Evolutionary conservation across 306 rosid genomes (phyloP).

Genomic region (Lathyrus tuberosus): DNA sequence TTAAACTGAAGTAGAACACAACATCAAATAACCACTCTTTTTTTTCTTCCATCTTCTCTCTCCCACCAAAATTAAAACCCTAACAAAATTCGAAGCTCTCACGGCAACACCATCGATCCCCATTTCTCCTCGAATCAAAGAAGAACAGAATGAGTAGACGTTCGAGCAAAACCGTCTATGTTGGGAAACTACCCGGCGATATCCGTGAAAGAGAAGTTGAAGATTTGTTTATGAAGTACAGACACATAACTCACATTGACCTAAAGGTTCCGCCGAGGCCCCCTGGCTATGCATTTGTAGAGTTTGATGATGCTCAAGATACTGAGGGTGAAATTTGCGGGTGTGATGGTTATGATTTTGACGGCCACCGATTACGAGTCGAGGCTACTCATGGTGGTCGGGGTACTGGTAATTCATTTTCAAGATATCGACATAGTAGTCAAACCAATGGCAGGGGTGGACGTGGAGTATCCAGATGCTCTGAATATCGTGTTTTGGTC

Average conservation of each 20-base stretch:
- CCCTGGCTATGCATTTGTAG: too few relatives aligned
- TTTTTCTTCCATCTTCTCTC: too few relatives aligned
- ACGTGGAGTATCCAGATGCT: conserved; percentile 88
- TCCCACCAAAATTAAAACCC: conserved; percentile 41
- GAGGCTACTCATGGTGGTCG: conserved; percentile 98
- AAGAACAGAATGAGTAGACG: conserved; percentile 81
- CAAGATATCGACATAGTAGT: conserved; percentile 76
- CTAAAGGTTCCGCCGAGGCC: conserved; percentile 99
- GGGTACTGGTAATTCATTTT: conserved; percentile 72
- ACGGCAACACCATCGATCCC: conserved; percentile 32
- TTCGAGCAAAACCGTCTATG: conserved; percentile 87
- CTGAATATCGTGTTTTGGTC: conserved; percentile 88
- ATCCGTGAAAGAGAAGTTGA: conserved; percentile 99
- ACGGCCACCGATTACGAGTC: conserved; percentile 94
- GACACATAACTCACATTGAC: conserved; percentile 87
- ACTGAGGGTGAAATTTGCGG: conserved; percentile 98
- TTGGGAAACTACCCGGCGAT: conserved; percentile 98
- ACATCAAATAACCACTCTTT: too few relatives aligned
- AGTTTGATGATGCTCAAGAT: conserved; percentile 96
- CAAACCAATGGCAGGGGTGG: conserved; percentile 80
- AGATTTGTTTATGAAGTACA: conserved; percentile 92
- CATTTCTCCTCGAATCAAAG: too few relatives aligned
- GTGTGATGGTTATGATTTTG: conserved; percentile 99
- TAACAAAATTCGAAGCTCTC: conserved; percentile 28
- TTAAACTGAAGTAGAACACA: too few relatives aligned